Percentiles rank a stretch among this genome's conserved stretches.
phyloP scores from a whole-genome alignment of 345 rosid species.

The Acer negundo region DNA sequence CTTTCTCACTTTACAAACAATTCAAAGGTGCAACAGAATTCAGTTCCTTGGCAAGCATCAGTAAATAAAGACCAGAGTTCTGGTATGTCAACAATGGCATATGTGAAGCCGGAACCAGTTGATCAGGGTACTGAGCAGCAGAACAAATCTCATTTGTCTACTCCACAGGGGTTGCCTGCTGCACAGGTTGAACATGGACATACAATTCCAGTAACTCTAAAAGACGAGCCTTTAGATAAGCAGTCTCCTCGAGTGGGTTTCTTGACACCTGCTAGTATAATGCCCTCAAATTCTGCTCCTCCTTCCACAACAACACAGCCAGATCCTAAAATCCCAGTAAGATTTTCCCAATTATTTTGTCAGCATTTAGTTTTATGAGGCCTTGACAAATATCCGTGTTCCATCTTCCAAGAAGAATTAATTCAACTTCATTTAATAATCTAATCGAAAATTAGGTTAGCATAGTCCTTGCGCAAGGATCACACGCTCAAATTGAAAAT shows the following conservation, averaged over 20 bases:
- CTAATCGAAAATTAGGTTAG: no score
- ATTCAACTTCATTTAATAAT: background rate
- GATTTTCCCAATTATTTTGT: slow-evolving; percentile 10
- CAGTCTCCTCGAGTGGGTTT: slow-evolving; percentile 59
- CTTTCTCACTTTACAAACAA: slow-evolving; percentile 37
- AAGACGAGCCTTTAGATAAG: slow-evolving; percentile 60
- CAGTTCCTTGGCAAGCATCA: slow-evolving; percentile 56
- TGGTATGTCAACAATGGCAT: slow-evolving; percentile 41
- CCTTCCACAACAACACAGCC: slow-evolving; percentile 47
- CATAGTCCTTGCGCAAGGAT: no score
- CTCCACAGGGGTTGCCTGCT: slow-evolving; percentile 35
- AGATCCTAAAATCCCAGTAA: slow-evolving; percentile 60
- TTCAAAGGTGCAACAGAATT: slow-evolving; percentile 39
- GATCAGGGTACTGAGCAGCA: slow-evolving; percentile 67
- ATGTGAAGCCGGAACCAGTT: slow-evolving; percentile 63
- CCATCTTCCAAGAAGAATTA: background rate
- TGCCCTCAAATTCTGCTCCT: slow-evolving; percentile 46
- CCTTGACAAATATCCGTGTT: background rate
- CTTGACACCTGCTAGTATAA: slow-evolving; percentile 37
- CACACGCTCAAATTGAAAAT: no score
- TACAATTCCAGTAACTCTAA: slow-evolving; percentile 43
- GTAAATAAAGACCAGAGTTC: slow-evolving; percentile 47
- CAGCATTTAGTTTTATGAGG: slow-evolving; percentile 2
- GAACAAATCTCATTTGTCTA: slow-evolving; percentile 37
- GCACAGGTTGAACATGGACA: slow-evolving; percentile 48